Evolutionary conservation across 306 rosid genomes (phyloP).

Genomic region (Cucurbita moschata): DNA sequence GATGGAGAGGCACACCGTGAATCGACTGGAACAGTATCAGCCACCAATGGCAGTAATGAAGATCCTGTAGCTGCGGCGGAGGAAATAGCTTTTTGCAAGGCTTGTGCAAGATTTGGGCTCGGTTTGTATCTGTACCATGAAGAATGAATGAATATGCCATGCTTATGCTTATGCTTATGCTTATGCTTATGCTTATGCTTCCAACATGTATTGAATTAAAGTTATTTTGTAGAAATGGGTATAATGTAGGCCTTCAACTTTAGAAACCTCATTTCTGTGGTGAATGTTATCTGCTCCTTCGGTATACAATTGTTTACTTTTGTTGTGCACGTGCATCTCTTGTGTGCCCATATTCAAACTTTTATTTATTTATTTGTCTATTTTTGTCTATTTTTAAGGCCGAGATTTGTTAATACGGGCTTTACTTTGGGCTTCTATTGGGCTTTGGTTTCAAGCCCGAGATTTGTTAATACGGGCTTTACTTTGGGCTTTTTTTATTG

Average conservation of each 20-base stretch:
- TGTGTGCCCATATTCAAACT: too few relatives aligned
- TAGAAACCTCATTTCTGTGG: too few relatives aligned
- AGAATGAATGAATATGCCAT: slow-evolving; percentile 24
- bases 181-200: too few relatives aligned
- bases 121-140: slow-evolving; percentile 88
- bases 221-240: background rate
- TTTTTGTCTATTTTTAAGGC: too few relatives aligned
- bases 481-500: too few relatives aligned
- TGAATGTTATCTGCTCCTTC: too few relatives aligned
- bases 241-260: background rate
- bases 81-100: slow-evolving; percentile 91
- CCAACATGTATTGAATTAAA: background rate
- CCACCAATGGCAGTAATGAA: slow-evolving; percentile 24
- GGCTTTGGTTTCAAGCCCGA: background rate
- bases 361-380: too few relatives aligned
- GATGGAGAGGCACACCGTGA: slow-evolving; percentile 99
- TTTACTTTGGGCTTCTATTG: too few relatives aligned
- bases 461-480: background rate
- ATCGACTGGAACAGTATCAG: slow-evolving; percentile 69
- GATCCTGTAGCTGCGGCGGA: slow-evolving; percentile 95
- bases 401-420: too few relatives aligned
- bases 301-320: too few relatives aligned
- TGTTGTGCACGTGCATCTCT: too few relatives aligned
- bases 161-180: too few relatives aligned
- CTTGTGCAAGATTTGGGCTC: slow-evolving; percentile 97